phyloP scores from a whole-genome alignment of 78 protist genomes.

The Bigelowiella natans region DNA sequence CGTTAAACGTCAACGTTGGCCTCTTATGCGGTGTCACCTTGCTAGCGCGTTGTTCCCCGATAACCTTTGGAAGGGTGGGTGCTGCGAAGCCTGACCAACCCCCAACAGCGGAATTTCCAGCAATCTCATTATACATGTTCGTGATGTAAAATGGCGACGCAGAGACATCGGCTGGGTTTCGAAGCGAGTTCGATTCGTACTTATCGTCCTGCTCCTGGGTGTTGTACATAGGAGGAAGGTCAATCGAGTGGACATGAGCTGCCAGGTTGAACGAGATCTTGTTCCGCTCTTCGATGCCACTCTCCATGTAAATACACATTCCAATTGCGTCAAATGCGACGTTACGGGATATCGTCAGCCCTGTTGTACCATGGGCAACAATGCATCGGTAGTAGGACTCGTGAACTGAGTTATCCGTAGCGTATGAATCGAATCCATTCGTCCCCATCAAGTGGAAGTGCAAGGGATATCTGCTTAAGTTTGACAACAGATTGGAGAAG shows the following conservation, averaged over 20 bases:
- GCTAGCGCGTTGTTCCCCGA: background rate
- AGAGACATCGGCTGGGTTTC: constrained; percentile 55
- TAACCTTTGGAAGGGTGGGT: constrained; percentile 53
- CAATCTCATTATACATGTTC: constrained; percentile 47
- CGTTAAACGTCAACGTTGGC: constrained; percentile 44
- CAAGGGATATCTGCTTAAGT: too few species aligned
- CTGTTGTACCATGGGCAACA: constrained; percentile 52
- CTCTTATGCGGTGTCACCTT: constrained; percentile 15
- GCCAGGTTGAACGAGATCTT: too few species aligned
- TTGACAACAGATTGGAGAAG: too few species aligned
- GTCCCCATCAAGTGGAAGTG: constrained; percentile 45
- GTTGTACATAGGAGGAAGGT: background rate
- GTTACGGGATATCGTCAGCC: constrained; percentile 15
- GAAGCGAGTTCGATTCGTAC: too few species aligned
- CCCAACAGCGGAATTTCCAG: constrained; percentile 62
- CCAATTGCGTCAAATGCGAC: constrained; percentile 51
- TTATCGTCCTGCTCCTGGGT: too few species aligned
- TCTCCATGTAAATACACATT: constrained; percentile 54
- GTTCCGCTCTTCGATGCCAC: constrained; percentile 45
- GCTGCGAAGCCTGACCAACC: constrained; percentile 62
- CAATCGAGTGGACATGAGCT: constrained; percentile 3
- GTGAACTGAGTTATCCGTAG: constrained; percentile 30
- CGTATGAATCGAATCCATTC: background rate
- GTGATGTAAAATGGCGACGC: constrained; percentile 60
- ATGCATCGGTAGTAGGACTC: constrained; percentile 38